phyloP scores from a whole-genome alignment of 495 filamentous ascomycete genomes.

The Haplographium delicatum region DNA sequence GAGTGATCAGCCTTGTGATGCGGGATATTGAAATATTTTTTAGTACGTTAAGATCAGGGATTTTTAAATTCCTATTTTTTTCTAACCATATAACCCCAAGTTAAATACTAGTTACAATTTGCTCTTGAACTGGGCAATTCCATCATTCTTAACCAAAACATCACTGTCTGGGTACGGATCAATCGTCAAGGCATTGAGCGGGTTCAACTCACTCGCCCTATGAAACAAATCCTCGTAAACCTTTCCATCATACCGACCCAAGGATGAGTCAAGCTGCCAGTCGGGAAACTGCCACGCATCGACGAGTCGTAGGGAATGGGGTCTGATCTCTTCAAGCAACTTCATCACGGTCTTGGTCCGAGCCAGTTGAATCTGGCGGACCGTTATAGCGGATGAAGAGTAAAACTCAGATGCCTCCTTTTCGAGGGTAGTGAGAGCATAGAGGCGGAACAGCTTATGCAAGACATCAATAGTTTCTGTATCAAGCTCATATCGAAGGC shows the following conservation, averaged over 20 bases:
- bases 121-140: constrained; percentile 32
- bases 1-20: too few relatives aligned
- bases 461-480: constrained; percentile 45
- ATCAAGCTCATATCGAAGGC: constrained; percentile 40
- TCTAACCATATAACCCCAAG: neutral
- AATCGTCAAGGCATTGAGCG: constrained; percentile 58
- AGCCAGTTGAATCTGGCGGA: constrained; percentile 58
- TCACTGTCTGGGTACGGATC: constrained; percentile 63
- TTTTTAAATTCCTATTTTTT: too few relatives aligned
- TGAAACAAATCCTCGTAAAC: constrained; percentile 68
- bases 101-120: constrained; percentile 34
- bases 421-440: constrained; percentile 60
- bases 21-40: too few relatives aligned
- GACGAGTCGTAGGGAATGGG: constrained; percentile 60
- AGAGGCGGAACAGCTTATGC: constrained; percentile 61
- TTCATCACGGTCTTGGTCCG: constrained; percentile 54
- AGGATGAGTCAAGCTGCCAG: constrained; percentile 61
- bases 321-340: constrained; percentile 59
- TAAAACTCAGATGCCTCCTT: constrained; percentile 63
- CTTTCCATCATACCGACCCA: constrained; percentile 60
- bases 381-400: constrained; percentile 55
- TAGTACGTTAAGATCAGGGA: too few relatives aligned
- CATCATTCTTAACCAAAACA: constrained; percentile 52
- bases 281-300: constrained; percentile 66
- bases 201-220: constrained; percentile 60